Evolutionary conservation across 73 alveolate species (phyloP).

Genomic region (Paramecium octaurelia): DNA sequence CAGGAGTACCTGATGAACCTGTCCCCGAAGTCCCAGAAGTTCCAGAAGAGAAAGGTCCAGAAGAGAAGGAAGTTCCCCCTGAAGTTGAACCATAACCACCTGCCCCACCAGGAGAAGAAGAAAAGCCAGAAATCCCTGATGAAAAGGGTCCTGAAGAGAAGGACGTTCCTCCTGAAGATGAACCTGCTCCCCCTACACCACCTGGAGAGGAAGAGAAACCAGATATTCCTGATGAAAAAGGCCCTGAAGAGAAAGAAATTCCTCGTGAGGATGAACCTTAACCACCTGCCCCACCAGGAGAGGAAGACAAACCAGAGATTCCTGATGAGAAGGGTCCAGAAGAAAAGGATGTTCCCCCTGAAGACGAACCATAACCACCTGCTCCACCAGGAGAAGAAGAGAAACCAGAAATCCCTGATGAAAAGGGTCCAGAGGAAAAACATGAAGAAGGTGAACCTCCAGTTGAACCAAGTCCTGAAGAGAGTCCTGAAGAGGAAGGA

Average conservation of each 20-base stretch:
- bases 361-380: not conserved
- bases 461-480: conserved; percentile 15
- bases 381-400: not conserved
- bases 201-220: not conserved
- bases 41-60: conserved; percentile 1
- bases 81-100: not conserved
- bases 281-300: conserved; percentile 22
- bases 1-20: conserved; percentile 15
- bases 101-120: not conserved
- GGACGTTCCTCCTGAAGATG: not conserved
- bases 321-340: not conserved
- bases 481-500: conserved; percentile 12
- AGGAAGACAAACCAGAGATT: not conserved
- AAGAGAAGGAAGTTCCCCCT: not conserved
- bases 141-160: not conserved
- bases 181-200: not conserved
- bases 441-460: not conserved
- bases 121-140: not conserved
- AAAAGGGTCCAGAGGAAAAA: not conserved
- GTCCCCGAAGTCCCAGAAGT: not conserved
- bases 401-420: not conserved
- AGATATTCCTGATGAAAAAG: not conserved
- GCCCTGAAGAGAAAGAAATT: not conserved
- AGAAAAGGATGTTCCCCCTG: not conserved
- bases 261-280: not conserved